These are phyloP conservation scores for Fusarium concolor DNA, from an alignment of 2,329 filamentous ascomycete species.

Conservation along the genomic window DNA sequence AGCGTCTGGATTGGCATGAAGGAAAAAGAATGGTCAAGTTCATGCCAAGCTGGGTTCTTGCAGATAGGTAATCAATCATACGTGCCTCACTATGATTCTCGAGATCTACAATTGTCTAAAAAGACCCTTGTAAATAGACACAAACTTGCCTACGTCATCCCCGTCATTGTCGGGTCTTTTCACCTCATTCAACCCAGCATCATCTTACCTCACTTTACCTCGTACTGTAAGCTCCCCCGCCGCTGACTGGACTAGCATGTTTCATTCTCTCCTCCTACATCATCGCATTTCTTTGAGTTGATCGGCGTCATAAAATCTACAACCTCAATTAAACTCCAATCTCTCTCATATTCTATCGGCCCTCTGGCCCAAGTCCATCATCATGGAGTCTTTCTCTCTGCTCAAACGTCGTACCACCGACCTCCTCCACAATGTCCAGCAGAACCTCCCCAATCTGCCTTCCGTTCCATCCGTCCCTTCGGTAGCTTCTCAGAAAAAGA, in stretches of 20 bases:
- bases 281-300: constrained; percentile 13
- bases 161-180: constrained; percentile 12
- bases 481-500: constrained; percentile 35
- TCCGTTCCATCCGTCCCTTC: constrained; percentile 51
- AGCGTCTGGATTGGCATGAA: not conserved
- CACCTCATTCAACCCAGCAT: constrained; percentile 11
- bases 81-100: not conserved
- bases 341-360: constrained; percentile 9
- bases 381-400: constrained; percentile 62
- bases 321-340: not conserved
- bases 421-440: constrained; percentile 62
- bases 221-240: constrained; percentile 39
- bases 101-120: constrained; percentile 13
- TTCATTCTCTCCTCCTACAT: constrained; percentile 25
- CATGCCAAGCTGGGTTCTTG: not conserved
- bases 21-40: not conserved
- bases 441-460: constrained; percentile 57
- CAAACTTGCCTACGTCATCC: constrained; percentile 38
- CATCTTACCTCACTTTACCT: constrained; percentile 26
- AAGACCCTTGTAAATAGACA: constrained; percentile 21
- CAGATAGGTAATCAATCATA: not conserved
- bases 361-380: constrained; percentile 24
- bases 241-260: constrained; percentile 23
- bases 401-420: constrained; percentile 68
- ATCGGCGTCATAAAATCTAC: not conserved